phyloP scores from a whole-genome alignment of 768 basidiomycete species.

The Amanita inopinata region DNA sequence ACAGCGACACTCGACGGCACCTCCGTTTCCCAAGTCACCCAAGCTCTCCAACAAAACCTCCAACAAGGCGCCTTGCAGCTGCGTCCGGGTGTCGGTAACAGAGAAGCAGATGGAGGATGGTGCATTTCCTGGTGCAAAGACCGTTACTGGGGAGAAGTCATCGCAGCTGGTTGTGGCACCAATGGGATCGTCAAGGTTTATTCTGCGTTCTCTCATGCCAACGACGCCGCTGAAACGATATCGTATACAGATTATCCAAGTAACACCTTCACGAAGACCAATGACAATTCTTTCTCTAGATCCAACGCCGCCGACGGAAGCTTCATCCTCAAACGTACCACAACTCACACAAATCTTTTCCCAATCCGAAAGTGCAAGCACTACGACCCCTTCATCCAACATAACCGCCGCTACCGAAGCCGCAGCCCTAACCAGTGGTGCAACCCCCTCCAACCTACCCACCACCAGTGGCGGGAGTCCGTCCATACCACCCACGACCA shows the following conservation, averaged over 20 bases:
- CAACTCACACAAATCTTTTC: conserved; percentile 11
- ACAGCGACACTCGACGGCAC: conserved; percentile 43
- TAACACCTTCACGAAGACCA: conserved; percentile 60
- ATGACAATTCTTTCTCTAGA: conserved; percentile 52
- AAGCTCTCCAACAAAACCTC: conserved; percentile 48
- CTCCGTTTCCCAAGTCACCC: conserved; percentile 51
- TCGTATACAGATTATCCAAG: conserved; percentile 55
- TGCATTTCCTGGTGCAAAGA: conserved; percentile 95
- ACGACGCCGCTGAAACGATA: neutral
- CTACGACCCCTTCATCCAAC: conserved; percentile 5
- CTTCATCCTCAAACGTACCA: conserved; percentile 4
- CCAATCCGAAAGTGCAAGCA: conserved; percentile 11
- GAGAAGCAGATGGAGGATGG: conserved; percentile 90
- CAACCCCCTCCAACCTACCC: no score
- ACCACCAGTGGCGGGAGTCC: no score
- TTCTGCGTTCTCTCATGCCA: conserved; percentile 4
- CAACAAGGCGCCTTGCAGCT: conserved; percentile 20
- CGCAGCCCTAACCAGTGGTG: no score
- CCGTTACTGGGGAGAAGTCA: conserved; percentile 86
- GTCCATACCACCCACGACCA: no score
- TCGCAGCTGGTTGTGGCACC: conserved; percentile 69
- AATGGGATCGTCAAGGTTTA: conserved; percentile 70
- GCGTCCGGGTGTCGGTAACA: conserved; percentile 39
- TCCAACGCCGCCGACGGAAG: conserved; percentile 25
- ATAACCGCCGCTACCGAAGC: neutral